Evolutionary conservation across 257 asterid genomes (phyloP), one percentile per base, ranked within the genome.

Genomic region (Agastache rugosa): DNA sequence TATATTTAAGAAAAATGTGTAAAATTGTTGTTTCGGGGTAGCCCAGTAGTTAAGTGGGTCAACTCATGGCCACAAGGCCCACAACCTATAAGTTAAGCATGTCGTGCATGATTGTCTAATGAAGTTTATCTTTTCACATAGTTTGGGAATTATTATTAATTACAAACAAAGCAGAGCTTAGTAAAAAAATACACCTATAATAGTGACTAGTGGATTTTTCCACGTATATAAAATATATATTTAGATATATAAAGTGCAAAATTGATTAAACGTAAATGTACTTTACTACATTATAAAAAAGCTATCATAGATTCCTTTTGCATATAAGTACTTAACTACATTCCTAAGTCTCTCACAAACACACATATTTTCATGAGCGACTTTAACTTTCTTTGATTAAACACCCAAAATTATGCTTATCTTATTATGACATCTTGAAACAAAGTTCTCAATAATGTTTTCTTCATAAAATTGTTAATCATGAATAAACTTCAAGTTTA

Each of bases 401-500:
- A 78, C 78, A 66, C 39, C 67, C 56, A 51, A 29, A 68, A 34
- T 31, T 63, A 45, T 67, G 77, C 55, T 60, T 70, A 67, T 29
- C 31, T 35, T 51, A 74, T 74, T 54, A 80, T 80, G 72, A 71
- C 42, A 72, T 29, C 55, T 71, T 71, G 62, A 55, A 55, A 77
- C 71, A 68, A 73, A 63, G 70, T 44, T 63, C 19, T 55, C 27
- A 73, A 77, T 81, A 61, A 77, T 81, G 77, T 61, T 81, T 73
- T 45, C 79, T 63, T 81, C 22, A 77, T 20, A 73, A 77, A 51
- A 61, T 17, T 53, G 39, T 77, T 76, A 81, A 81, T 73, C 74
- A 81, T 81, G 34, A 77, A 77, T 64, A 35, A 81, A 77, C 82
- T 81, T 77, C 77, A 69, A 65, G 50, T 73, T 81, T 53, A 81